Percentiles rank a stretch among this genome's conserved stretches.
Conservation (phyloP, 129 eudicot genomes). For the Cynara cardunculus region DNA sequence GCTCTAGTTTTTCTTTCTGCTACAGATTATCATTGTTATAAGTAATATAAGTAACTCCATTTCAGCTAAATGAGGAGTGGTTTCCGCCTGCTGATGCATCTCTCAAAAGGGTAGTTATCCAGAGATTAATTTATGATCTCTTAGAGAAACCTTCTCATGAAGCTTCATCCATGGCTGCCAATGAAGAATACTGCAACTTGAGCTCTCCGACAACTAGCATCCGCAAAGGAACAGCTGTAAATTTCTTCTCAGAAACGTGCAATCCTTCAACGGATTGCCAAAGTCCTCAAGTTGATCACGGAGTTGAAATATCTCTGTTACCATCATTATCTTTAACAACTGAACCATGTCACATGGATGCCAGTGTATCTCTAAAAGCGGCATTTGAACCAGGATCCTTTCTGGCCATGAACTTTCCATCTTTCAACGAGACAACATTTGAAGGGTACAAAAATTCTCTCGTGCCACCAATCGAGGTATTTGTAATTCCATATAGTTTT, state of each 20-base stretch:
- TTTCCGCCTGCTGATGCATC: conserved; percentile 71
- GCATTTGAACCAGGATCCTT: conserved; percentile 40
- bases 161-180: conserved; percentile 29
- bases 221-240: conserved; percentile 29
- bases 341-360: conserved; percentile 29
- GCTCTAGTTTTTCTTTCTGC: background rate
- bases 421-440: conserved; percentile 33
- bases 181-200: conserved; percentile 16
- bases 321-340: conserved; percentile 40
- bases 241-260: conserved; percentile 31
- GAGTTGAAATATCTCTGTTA: conserved; percentile 45
- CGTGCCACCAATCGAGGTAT: conserved; percentile 47
- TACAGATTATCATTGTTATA: background rate
- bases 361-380: conserved; percentile 37
- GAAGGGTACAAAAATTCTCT: conserved; percentile 31
- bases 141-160: conserved; percentile 41
- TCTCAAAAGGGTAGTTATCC: conserved; percentile 55
- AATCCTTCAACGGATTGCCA: conserved; percentile 29
- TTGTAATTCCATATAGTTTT: background rate
- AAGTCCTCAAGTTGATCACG: conserved; percentile 34
- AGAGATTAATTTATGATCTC: conserved; percentile 62
- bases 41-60: background rate
- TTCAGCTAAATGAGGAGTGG: conserved; percentile 74
- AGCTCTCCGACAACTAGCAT: conserved; percentile 4
- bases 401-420: conserved; percentile 31